phyloP scores from a whole-genome alignment of 805 yeast genomes.

The Lipomyces kockii region DNA sequence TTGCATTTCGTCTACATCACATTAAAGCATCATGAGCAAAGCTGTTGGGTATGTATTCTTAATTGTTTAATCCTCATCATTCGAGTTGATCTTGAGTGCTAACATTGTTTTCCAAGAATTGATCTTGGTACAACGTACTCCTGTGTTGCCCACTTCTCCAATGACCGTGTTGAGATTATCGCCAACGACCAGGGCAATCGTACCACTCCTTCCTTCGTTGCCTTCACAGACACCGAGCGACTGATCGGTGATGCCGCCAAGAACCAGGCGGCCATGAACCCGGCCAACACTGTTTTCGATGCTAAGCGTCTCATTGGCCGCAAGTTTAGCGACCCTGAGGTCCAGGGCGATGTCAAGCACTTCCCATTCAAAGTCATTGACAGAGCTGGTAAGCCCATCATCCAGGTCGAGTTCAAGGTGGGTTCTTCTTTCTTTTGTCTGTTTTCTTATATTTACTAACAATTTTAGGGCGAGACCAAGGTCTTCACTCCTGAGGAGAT shows the following conservation, averaged over 20 bases:
- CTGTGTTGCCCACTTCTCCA: constrained; percentile 87
- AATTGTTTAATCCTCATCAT: not conserved
- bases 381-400: constrained; percentile 82
- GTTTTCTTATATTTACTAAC: not conserved
- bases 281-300: constrained; percentile 89
- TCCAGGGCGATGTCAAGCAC: constrained; percentile 79
- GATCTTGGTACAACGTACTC: constrained; percentile 98
- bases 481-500: constrained; percentile 92
- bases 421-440: not conserved
- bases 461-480: constrained; percentile 68
- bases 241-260: constrained; percentile 97
- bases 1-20: constrained; percentile 10
- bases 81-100: constrained; percentile 7
- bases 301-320: constrained; percentile 94
- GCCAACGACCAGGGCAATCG: constrained; percentile 99
- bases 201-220: constrained; percentile 96
- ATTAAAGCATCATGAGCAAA: constrained; percentile 51
- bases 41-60: constrained; percentile 49
- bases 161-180: constrained; percentile 90
- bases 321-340: constrained; percentile 78
- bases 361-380: constrained; percentile 84
- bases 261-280: constrained; percentile 98
- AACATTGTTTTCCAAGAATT: constrained; percentile 57
- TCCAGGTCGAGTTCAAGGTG: constrained; percentile 77
- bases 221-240: constrained; percentile 94